phyloP scores from a whole-genome alignment of 768 basidiomycete genomes.

The Leccinum rimulosum region DNA sequence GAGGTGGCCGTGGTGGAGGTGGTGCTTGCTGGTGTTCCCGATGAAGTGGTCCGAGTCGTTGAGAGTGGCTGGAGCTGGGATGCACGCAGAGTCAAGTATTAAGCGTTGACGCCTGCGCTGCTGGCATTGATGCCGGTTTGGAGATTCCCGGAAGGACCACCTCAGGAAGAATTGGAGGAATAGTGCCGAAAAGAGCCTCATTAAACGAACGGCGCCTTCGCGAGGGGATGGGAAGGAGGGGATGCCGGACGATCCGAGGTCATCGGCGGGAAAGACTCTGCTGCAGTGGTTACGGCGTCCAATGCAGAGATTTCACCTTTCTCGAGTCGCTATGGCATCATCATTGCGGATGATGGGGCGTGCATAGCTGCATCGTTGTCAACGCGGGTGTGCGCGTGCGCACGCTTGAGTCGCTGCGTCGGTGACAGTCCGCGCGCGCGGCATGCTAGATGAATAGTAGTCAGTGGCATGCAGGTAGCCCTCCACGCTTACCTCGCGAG shows the following conservation, averaged over 20 bases:
- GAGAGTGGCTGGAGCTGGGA: conserved; percentile 30
- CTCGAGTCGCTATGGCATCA: conserved; percentile 1
- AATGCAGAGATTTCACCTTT: conserved; percentile 74
- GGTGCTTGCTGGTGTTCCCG: conserved; percentile 13
- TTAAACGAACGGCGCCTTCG: conserved; percentile 62
- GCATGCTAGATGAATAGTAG: too few relatives aligned
- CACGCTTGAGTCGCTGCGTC: too few relatives aligned
- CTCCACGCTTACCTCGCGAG: too few relatives aligned
- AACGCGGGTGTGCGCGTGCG: too few relatives aligned
- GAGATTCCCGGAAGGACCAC: conserved; percentile 62
- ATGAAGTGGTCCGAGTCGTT: conserved; percentile 17
- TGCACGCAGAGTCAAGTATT: conserved; percentile 63
- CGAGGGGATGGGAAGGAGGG: conserved; percentile 62
- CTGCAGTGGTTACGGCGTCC: conserved; percentile 63
- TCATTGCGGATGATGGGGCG: too few relatives aligned
- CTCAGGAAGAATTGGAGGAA: conserved; percentile 58
- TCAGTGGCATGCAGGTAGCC: too few relatives aligned
- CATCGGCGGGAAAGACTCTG: conserved; percentile 71
- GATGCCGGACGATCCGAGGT: conserved; percentile 49
- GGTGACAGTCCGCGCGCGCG: too few relatives aligned
- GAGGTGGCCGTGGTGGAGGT: conserved; percentile 4
- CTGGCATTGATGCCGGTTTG: conserved; percentile 61
- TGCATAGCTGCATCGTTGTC: too few relatives aligned
- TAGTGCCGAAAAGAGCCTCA: conserved; percentile 53
- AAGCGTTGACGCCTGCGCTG: conserved; percentile 63